Evolutionary conservation across 192 early-diverging fungal species (phyloP).

Genomic region (Tieghemiomyces parasiticus): DNA sequence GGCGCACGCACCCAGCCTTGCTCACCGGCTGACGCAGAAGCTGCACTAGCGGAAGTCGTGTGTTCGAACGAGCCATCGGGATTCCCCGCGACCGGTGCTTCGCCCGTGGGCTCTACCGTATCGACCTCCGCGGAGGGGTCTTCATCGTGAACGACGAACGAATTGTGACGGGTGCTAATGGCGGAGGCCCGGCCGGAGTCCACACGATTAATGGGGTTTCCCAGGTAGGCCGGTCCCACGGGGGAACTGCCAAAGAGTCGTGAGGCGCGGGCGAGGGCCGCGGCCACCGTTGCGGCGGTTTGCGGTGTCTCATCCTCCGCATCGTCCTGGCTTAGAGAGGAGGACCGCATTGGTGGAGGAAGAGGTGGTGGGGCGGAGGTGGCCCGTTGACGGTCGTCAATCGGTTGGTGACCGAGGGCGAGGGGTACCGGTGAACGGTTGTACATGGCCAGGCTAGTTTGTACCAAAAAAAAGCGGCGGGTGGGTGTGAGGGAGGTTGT

Average conservation of each 20-base stretch:
- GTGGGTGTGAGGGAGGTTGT: too few relatives aligned
- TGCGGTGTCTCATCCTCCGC: neutral
- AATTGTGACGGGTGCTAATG: neutral
- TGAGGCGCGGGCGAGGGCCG: neutral
- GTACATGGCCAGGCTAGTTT: neutral
- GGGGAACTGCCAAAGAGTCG: neutral
- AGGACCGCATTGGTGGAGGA: constrained; percentile 3
- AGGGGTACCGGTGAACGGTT: neutral
- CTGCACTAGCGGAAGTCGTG: too few relatives aligned
- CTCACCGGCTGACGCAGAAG: too few relatives aligned
- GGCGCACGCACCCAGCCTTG: neutral
- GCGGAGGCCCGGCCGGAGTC: neutral
- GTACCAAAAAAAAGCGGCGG: too few relatives aligned
- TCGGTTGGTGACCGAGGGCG: neutral
- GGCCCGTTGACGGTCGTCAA: neutral
- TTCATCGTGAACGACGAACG: neutral
- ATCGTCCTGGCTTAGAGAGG: neutral
- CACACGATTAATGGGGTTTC: too few relatives aligned
- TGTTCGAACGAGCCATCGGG: too few relatives aligned
- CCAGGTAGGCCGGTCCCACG: too few relatives aligned
- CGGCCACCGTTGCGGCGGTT: constrained; percentile 1
- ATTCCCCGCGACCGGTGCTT: too few relatives aligned
- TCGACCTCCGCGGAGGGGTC: too few relatives aligned
- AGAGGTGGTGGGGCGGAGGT: neutral
- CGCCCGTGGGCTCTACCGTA: too few relatives aligned